Percentiles rank a stretch among this genome's conserved stretches.
Evolutionary conservation across 2,329 filamentous ascomycete genomes (phyloP).

Genomic region (Curvularia sp.): DNA sequence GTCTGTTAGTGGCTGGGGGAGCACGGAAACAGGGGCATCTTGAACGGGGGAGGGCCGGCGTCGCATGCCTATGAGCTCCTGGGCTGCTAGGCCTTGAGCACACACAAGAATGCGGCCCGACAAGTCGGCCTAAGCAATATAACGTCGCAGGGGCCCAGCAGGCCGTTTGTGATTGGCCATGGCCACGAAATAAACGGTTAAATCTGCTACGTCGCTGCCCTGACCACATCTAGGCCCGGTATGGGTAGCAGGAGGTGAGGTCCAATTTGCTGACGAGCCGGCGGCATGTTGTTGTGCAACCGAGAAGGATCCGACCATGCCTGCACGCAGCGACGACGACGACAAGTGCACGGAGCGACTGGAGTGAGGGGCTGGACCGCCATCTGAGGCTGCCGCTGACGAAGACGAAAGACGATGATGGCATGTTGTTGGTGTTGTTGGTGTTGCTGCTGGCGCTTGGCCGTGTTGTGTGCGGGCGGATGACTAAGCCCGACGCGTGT

Average conservation of each 20-base stretch:
- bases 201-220: conserved; percentile 38
- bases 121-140: conserved; percentile 42
- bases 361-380: not conserved
- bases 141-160: conserved; percentile 38
- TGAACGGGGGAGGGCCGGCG: conserved; percentile 32
- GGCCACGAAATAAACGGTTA: conserved; percentile 42
- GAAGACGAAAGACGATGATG: not conserved
- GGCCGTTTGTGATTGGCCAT: conserved; percentile 33
- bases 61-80: conserved; percentile 17
- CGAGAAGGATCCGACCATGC: conserved; percentile 22
- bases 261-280: conserved; percentile 34
- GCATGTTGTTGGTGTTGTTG: not conserved
- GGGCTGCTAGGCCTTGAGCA: conserved; percentile 37
- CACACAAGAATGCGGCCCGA: conserved; percentile 34
- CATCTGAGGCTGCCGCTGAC: not conserved
- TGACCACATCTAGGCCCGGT: conserved; percentile 28
- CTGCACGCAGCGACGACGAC: not conserved
- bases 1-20: conserved; percentile 36
- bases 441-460: not conserved
- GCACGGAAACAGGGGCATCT: conserved; percentile 26
- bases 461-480: conserved; percentile 1
- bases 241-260: conserved; percentile 22
- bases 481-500: conserved; percentile 3
- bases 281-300: conserved; percentile 29
- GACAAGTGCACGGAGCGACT: not conserved